phyloP scores from a whole-genome alignment of 768 basidiomycete species.

The Rhizopogon sp. region DNA sequence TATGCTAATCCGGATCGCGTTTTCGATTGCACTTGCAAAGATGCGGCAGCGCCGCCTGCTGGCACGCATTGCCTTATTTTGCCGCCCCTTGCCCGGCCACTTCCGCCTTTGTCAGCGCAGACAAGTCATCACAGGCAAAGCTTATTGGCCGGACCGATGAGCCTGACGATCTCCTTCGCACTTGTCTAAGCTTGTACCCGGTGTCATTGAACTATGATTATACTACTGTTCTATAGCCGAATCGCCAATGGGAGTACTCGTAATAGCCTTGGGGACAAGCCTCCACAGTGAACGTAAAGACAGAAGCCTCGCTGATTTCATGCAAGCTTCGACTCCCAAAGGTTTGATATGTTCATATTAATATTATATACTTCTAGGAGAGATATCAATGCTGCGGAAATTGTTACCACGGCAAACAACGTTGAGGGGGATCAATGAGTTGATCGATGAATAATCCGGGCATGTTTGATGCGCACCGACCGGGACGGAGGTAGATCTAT shows the following conservation, averaged over 20 bases:
- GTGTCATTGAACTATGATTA: not conserved
- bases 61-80: not conserved
- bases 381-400: not conserved
- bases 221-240: no score
- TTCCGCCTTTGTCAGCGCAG: not conserved
- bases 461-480: slow-evolving; percentile 17
- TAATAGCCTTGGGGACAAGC: not conserved
- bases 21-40: not conserved
- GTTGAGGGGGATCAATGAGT: not conserved
- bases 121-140: not conserved
- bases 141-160: slow-evolving; percentile 4
- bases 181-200: not conserved
- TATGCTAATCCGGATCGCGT: not conserved
- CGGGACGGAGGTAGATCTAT: slow-evolving; percentile 14
- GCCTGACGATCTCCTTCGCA: slow-evolving; percentile 6
- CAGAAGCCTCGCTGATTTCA: not conserved
- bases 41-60: not conserved
- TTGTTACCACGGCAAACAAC: not conserved
- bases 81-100: not conserved
- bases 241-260: no score
- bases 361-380: not conserved
- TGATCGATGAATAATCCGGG: slow-evolving; percentile 3
- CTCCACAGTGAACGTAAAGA: not conserved
- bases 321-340: not conserved
- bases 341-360: not conserved